Percentiles rank a stretch among this genome's conserved stretches.
These are phyloP conservation scores for Nicotiana tabacum DNA, from an alignment of 257 asterid genomes.

Conservation along the genomic window DNA sequence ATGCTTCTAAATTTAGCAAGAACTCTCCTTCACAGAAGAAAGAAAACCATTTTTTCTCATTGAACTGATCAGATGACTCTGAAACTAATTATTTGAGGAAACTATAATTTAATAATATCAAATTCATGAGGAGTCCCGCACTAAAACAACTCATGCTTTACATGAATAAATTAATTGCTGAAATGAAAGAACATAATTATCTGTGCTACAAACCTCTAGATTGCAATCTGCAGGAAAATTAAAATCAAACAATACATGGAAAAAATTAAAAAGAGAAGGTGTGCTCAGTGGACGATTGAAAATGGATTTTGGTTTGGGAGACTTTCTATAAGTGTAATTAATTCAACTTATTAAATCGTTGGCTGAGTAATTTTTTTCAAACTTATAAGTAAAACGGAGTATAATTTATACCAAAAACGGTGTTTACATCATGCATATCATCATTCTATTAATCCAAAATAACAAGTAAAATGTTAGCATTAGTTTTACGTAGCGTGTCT, in stretches of 20 bases:
- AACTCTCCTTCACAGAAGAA: no score
- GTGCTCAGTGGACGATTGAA: conserved; percentile 22
- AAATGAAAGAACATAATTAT: not conserved
- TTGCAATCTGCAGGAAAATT: not conserved
- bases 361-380: not conserved
- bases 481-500: not conserved
- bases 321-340: no score
- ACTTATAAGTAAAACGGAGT: not conserved
- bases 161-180: no score
- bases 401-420: not conserved
- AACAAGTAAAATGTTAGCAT: not conserved
- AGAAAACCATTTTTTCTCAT: no score
- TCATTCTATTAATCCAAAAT: not conserved
- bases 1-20: no score
- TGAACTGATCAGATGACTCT: no score
- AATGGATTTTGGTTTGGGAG: conserved; percentile 17
- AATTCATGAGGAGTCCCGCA: no score
- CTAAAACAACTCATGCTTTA: no score
- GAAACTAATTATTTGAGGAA: no score
- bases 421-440: not conserved
- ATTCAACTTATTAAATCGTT: no score
- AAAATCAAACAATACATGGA: no score
- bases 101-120: no score
- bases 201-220: not conserved
- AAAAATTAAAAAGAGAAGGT: conserved; percentile 9